Evolutionary conservation across 306 rosid genomes (phyloP).

Genomic region (Lithocarpus polystachyus): DNA sequence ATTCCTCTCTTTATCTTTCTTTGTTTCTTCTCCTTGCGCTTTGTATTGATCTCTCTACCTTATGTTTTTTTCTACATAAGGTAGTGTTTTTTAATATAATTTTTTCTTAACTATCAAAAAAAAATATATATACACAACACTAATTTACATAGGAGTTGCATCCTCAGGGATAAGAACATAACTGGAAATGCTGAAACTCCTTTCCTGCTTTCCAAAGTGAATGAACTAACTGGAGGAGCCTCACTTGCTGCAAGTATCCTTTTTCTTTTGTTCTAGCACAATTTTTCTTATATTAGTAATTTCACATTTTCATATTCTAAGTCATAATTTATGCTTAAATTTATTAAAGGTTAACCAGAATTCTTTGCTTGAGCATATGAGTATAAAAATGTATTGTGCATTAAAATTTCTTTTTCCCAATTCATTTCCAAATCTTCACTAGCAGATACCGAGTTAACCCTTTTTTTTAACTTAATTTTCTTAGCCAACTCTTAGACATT

Average conservation of each 20-base stretch:
- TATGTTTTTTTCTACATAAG: too few relatives aligned
- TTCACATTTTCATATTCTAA: neutral
- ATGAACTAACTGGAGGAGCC: constrained; percentile 78
- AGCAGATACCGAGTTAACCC: neutral
- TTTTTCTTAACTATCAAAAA: too few relatives aligned
- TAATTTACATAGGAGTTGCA: neutral
- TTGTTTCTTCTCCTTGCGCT: too few relatives aligned
- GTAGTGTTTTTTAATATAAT: too few relatives aligned
- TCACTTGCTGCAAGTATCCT: constrained; percentile 92
- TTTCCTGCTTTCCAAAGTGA: constrained; percentile 76
- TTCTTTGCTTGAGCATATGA: neutral
- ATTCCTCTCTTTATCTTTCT: too few relatives aligned
- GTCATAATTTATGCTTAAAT: neutral
- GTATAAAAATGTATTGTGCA: neutral
- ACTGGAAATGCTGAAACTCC: constrained; percentile 86
- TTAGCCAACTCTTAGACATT: constrained; percentile 64
- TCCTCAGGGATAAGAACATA: constrained; percentile 62
- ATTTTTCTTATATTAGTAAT: neutral
- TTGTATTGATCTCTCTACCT: too few relatives aligned
- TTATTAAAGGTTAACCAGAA: neutral
- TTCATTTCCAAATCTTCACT: neutral
- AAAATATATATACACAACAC: neutral
- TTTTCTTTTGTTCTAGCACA: constrained; percentile 4
- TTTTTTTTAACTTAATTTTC: constrained; percentile 16
- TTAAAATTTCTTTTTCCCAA: neutral